phyloP scores from a whole-genome alignment of 805 yeast genomes.

The Sporopachydermia quercuum region DNA sequence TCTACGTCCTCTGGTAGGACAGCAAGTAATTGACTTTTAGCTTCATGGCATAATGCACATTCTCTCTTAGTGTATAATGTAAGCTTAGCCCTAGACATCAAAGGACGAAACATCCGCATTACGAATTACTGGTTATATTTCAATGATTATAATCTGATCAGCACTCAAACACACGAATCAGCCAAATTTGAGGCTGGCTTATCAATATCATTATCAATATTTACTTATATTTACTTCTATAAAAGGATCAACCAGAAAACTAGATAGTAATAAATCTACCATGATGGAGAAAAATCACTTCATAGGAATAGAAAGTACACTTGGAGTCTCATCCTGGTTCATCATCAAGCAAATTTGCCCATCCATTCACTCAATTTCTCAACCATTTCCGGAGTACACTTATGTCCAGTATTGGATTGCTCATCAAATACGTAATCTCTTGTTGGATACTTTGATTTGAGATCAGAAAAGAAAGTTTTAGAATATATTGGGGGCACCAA shows the following conservation, averaged over 20 bases:
- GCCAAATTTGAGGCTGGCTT: no score
- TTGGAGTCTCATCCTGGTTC: no score
- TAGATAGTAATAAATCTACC: no score
- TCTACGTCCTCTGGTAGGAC: conserved; percentile 2
- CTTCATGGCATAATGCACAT: conserved; percentile 1
- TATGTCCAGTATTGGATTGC: neutral
- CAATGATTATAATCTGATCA: no score
- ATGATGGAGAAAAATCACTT: no score
- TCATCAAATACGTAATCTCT: neutral
- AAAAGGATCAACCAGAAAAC: no score
- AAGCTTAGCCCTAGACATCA: neutral
- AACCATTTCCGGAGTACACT: neutral
- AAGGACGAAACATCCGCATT: neutral
- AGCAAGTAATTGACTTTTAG: neutral
- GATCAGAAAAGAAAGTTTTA: neutral
- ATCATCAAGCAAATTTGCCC: no score
- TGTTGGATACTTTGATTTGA: neutral
- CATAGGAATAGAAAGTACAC: no score
- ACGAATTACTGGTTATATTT: no score
- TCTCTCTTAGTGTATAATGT: neutral
- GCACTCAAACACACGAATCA: no score
- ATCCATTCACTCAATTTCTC: conserved; percentile 1
- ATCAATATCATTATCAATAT: no score
- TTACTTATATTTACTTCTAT: no score
- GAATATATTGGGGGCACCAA: neutral